These are phyloP conservation scores for Suaeda aralocaspica DNA, from an alignment of 148 eudicot genomes.

Conservation along the genomic window DNA sequence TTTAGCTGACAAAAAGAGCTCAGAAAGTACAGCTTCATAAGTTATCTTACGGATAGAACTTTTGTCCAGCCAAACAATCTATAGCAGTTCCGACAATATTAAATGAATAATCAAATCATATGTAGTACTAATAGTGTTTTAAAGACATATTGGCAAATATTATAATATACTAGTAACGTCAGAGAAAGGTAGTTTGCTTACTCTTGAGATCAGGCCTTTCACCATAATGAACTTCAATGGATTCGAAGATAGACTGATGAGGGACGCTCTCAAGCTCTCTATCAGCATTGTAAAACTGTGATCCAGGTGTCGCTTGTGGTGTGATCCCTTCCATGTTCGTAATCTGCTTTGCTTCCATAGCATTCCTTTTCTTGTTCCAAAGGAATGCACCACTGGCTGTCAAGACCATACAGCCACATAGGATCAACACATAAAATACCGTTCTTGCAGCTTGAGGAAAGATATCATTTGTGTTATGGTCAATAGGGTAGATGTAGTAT, in stretches of 20 bases:
- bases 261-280: conserved; percentile 85
- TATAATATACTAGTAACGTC: too few relatives aligned
- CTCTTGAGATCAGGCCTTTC: conserved; percentile 83
- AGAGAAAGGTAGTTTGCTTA: conserved; percentile 33
- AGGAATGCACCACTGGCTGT: conserved; percentile 44
- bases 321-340: conserved; percentile 41
- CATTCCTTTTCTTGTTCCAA: conserved; percentile 63
- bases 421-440: conserved; percentile 38
- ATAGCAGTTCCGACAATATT: too few relatives aligned
- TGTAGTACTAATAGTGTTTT: too few relatives aligned
- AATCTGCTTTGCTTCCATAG: conserved; percentile 50
- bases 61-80: too few relatives aligned
- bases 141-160: too few relatives aligned
- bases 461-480: conserved; percentile 49
- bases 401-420: conserved; percentile 46
- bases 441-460: conserved; percentile 40
- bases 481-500: conserved; percentile 79
- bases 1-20: too few relatives aligned
- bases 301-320: conserved; percentile 37
- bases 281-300: conserved; percentile 46
- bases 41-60: too few relatives aligned
- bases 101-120: too few relatives aligned
- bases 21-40: too few relatives aligned
- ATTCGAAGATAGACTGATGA: conserved; percentile 43
- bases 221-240: conserved; percentile 64